These are phyloP conservation scores for Boletus rubescentipes DNA, from an alignment of 768 basidiomycete genomes.

Conservation along the genomic window DNA sequence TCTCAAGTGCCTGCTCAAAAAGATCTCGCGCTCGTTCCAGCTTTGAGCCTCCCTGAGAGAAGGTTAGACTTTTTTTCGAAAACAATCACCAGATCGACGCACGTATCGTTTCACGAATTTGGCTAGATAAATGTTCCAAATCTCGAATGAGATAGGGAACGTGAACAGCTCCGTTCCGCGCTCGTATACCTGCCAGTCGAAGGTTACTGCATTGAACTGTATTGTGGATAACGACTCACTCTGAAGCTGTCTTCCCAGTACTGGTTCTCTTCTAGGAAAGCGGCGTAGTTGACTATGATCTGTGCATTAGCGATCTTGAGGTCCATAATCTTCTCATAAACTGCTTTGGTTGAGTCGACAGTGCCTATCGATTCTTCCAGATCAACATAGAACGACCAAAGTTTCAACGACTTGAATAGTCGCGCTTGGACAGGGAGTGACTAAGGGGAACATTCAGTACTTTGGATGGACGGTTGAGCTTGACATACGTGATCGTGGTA, in stretches of 20 bases:
- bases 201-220: constrained; percentile 5
- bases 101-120: constrained; percentile 98
- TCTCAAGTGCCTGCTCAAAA: constrained; percentile 96
- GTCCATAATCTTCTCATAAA: constrained; percentile 96
- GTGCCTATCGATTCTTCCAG: constrained; percentile 96
- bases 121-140: constrained; percentile 98
- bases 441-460: constrained; percentile 40
- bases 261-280: constrained; percentile 95
- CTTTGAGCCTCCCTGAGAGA: constrained; percentile 79
- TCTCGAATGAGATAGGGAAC: constrained; percentile 96
- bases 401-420: constrained; percentile 95
- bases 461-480: neutral
- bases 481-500: constrained; percentile 89
- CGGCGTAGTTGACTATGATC: constrained; percentile 94
- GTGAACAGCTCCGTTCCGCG: constrained; percentile 97
- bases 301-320: constrained; percentile 98
- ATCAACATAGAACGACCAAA: constrained; percentile 99
- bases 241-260: constrained; percentile 99
- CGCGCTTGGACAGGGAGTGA: constrained; percentile 82
- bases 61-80: neutral
- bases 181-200: constrained; percentile 73
- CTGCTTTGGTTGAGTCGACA: constrained; percentile 85
- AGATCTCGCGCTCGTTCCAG: constrained; percentile 95
- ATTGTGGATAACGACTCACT: constrained; percentile 50
- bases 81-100: constrained; percentile 32